Percentiles rank a stretch among this genome's conserved stretches.
phyloP scores from a whole-genome alignment of 2,329 filamentous ascomycete species.

The Monosporascus sp. region DNA sequence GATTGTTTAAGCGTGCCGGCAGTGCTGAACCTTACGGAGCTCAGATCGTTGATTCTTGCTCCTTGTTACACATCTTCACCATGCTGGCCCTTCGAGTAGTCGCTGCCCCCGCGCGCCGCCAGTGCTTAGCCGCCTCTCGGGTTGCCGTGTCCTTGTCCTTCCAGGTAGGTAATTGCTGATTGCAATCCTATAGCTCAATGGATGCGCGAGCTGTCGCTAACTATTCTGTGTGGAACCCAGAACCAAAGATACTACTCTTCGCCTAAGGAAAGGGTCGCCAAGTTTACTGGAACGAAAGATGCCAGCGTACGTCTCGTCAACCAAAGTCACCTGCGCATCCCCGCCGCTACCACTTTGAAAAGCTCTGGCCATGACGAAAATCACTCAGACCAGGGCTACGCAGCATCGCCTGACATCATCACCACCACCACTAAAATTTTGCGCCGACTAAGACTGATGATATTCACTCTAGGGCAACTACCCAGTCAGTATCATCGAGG shows the following conservation, averaged over 20 bases:
- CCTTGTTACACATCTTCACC: conserved; percentile 34
- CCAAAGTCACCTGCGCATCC: conserved; percentile 1
- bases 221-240: conserved; percentile 24
- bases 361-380: conserved; percentile 26
- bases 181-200: conserved; percentile 3
- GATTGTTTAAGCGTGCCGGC: no score
- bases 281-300: conserved; percentile 89
- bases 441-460: conserved; percentile 12
- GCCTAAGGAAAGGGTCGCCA: conserved; percentile 62
- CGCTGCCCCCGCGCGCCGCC: conserved; percentile 67
- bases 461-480: conserved; percentile 68
- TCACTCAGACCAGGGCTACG: conserved; percentile 31
- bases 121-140: conserved; percentile 68
- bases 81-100: conserved; percentile 83
- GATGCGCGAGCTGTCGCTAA: conserved; percentile 19
- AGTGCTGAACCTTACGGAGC: no score
- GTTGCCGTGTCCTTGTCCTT: conserved; percentile 42
- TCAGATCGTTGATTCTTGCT: not conserved
- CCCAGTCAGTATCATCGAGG: conserved; percentile 95
- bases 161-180: conserved; percentile 46
- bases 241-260: conserved; percentile 56
- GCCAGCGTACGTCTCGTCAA: conserved; percentile 61
- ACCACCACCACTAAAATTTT: conserved; percentile 3
- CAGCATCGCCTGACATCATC: conserved; percentile 16
- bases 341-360: conserved; percentile 12